Conservation (phyloP, 768 basidiomycete genomes). For the Suillus americanus region DNA sequence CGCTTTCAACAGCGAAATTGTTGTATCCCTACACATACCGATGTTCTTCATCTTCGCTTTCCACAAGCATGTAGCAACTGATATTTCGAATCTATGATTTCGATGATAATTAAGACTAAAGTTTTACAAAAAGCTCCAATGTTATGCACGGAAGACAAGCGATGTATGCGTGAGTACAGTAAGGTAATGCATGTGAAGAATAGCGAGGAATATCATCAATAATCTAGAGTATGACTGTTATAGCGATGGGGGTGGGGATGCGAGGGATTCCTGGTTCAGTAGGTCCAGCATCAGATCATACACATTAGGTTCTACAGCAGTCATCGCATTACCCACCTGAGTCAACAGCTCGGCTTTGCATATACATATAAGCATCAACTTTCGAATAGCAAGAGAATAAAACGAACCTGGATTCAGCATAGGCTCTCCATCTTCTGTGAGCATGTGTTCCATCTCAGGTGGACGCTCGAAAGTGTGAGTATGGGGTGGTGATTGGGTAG, state of each 20-base stretch:
- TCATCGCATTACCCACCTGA: slow-evolving; percentile 42
- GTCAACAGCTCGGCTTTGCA: slow-evolving; percentile 58
- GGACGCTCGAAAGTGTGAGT: slow-evolving; percentile 32
- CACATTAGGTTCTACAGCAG: slow-evolving; percentile 8
- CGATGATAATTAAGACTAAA: slow-evolving; percentile 3
- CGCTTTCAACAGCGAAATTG: slow-evolving; percentile 40
- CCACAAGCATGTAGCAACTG: slow-evolving; percentile 36
- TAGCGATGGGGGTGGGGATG: slow-evolving; percentile 65
- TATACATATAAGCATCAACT: slow-evolving; percentile 8
- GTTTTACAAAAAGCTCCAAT: slow-evolving; percentile 6
- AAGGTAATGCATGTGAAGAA: slow-evolving; percentile 19
- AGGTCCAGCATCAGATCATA: slow-evolving; percentile 30
- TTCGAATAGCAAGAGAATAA: background rate
- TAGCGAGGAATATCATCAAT: slow-evolving; percentile 16
- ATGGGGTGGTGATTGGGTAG: slow-evolving; percentile 30
- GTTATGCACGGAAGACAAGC: slow-evolving; percentile 11
- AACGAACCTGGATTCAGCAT: slow-evolving; percentile 67
- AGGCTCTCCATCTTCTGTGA: slow-evolving; percentile 63
- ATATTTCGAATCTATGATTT: slow-evolving; percentile 5
- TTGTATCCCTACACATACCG: slow-evolving; percentile 24
- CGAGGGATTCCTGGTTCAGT: slow-evolving; percentile 55
- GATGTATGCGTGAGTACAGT: slow-evolving; percentile 18
- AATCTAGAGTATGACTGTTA: slow-evolving; percentile 22
- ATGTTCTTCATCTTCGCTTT: slow-evolving; percentile 29
- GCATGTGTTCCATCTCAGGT: slow-evolving; percentile 51